A percentile compares a stretch with the other conserved stretches of the same genome.
Evolutionary conservation across 208 protist species (phyloP).

Genomic region (Spongospora subterranea): DNA sequence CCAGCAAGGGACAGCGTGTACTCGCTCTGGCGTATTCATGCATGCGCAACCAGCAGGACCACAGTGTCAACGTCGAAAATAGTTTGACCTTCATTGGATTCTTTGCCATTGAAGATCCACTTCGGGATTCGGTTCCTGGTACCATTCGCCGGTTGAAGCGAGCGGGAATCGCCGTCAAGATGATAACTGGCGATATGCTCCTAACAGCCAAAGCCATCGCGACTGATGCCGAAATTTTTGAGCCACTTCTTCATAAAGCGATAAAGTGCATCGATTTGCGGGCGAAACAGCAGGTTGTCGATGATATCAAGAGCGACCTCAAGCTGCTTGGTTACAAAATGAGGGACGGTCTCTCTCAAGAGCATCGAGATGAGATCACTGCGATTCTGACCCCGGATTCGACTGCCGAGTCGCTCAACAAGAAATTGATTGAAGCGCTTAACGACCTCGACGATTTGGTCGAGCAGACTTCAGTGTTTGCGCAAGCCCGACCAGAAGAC

Average conservation of each 20-base stretch:
- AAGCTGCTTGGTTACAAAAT: background rate
- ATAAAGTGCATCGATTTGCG: background rate
- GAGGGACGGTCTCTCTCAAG: background rate
- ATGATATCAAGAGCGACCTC: background rate
- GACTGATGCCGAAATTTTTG: constrained; percentile 65
- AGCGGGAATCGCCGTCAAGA: constrained; percentile 65
- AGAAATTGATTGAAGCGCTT: background rate
- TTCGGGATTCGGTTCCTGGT: constrained; percentile 61
- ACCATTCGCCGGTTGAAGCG: constrained; percentile 58
- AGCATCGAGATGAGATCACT: background rate
- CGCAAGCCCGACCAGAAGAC: constrained; percentile 73
- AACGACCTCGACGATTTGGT: constrained; percentile 51
- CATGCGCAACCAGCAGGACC: background rate
- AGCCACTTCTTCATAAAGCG: background rate
- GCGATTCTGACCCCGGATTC: background rate
- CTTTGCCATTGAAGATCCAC: constrained; percentile 50
- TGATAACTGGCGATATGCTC: constrained; percentile 73
- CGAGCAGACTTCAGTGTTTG: constrained; percentile 65
- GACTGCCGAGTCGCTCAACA: background rate
- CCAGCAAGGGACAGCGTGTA: constrained; percentile 50
- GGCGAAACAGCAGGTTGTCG: background rate
- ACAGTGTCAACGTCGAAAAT: constrained; percentile 34
- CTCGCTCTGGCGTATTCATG: constrained; percentile 60
- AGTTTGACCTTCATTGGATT: constrained; percentile 57
- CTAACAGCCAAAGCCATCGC: constrained; percentile 72